These are phyloP conservation scores for Dispira parvispora DNA, from an alignment of 192 early-diverging fungal genomes.

Conservation along the genomic window DNA sequence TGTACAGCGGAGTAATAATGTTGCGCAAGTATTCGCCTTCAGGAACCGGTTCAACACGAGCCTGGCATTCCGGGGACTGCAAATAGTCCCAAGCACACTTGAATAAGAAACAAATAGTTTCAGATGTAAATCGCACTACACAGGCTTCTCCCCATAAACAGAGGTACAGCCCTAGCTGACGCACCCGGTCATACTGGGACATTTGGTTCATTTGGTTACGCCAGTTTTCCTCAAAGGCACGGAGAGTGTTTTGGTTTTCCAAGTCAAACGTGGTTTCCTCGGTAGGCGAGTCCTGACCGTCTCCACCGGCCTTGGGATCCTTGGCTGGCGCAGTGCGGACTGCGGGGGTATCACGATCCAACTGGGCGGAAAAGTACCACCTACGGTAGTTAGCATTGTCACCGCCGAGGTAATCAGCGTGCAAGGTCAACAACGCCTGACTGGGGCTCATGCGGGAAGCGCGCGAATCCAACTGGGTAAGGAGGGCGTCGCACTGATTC, in stretches of 20 bases:
- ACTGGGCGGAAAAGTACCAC: slow-evolving; percentile 65
- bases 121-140: slow-evolving; percentile 51
- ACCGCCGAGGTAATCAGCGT: slow-evolving; percentile 67
- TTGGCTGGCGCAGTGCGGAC: slow-evolving; percentile 15
- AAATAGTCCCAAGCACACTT: slow-evolving; percentile 45
- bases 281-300: slow-evolving; percentile 16
- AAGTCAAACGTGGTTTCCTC: not conserved
- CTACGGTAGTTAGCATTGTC: slow-evolving; percentile 66
- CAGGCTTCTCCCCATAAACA: slow-evolving; percentile 69
- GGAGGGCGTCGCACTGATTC: slow-evolving; percentile 58
- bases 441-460: slow-evolving; percentile 53
- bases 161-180: slow-evolving; percentile 57
- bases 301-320: slow-evolving; percentile 9
- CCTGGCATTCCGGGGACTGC: slow-evolving; percentile 27
- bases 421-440: slow-evolving; percentile 50
- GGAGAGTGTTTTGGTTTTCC: slow-evolving; percentile 21
- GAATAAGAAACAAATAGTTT: slow-evolving; percentile 63
- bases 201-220: slow-evolving; percentile 47
- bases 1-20: slow-evolving; percentile 52
- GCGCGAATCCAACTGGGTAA: slow-evolving; percentile 66
- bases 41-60: slow-evolving; percentile 28
- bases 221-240: slow-evolving; percentile 46
- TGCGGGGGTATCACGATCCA: slow-evolving; percentile 37
- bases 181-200: slow-evolving; percentile 49
- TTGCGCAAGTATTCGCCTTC: slow-evolving; percentile 56